Base-by-base conservation (phyloP, 2,329 filamentous ascomycete species). In the Fusarium burgessii region DNA sequence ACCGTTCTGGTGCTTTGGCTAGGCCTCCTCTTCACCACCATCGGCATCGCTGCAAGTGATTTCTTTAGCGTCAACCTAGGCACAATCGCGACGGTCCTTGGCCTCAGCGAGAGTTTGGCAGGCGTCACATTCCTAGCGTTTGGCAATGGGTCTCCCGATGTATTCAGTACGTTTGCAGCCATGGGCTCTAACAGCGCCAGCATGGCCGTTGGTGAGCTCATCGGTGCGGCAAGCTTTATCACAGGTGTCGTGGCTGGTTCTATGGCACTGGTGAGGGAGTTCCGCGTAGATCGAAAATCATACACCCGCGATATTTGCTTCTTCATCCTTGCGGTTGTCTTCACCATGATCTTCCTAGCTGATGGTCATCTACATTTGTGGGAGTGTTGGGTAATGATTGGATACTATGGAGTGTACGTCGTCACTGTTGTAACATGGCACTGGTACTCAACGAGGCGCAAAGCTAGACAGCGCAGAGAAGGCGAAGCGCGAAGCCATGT, bases 161-260 rank as follows among this genome's bases (percentile, higher is more conserved):
- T 99, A 47, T 99, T 99, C 81, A 98, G 95, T 72, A 99, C 96
- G 4, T 98, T 99, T 82, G 96, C 96, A 18, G 97, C 96, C 74
- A 98, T 99, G 94, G 91, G 91, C 77, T 97, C 95, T 27, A 94
- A 98, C 78, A 98, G 95, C 79, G 95, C 95, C n/a, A 97, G 95
- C 83, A 89, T 99, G 86, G 96, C 96, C 2, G 90, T 99, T 42
- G 96, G 96, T 47, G 96, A 99, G 83, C 86, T 99, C 54, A 94
- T 99, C 57, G 96, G 96, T 36, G 96, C 96, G 14, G 96, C 96
- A 36, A 91, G 93, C 70, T 99, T 99, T 82, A 99, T 99, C 80
- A 97, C 95, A 2, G 93, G 95, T 3, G 95, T 99, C 20, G 96
- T 99, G 36, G 94, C 95, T 8, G 96, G 96, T 18, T 97, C 94